phyloP scores from a whole-genome alignment of 495 filamentous ascomycete genomes.

The Jackrogersella multiformis region DNA sequence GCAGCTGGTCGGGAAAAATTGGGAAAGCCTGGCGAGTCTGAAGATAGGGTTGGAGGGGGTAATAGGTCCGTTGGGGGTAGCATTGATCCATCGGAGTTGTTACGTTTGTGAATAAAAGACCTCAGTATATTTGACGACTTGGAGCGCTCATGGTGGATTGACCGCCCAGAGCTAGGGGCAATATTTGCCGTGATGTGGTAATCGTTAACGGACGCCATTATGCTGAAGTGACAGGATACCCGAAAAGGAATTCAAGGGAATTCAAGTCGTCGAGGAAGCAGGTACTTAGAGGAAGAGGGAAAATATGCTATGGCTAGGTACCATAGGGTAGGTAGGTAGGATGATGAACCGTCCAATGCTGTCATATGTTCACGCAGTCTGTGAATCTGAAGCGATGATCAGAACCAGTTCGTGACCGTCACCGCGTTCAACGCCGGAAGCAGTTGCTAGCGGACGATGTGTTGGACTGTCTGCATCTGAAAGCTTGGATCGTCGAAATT shows the following conservation, averaged over 20 bases:
- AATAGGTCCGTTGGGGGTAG: slow-evolving; percentile 49
- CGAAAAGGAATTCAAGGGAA: not conserved
- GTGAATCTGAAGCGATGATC: slow-evolving; percentile 19
- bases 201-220: slow-evolving; percentile 42
- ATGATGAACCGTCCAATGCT: slow-evolving; percentile 14
- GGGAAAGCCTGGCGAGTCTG: slow-evolving; percentile 26
- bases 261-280: not conserved
- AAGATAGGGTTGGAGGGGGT: slow-evolving; percentile 38
- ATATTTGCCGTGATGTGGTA: slow-evolving; percentile 35
- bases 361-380: not conserved
- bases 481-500: not conserved
- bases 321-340: too few species aligned
- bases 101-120: slow-evolving; percentile 64
- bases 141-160: slow-evolving; percentile 53
- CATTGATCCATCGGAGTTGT: slow-evolving; percentile 56
- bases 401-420: not conserved
- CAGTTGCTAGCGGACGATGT: slow-evolving; percentile 15
- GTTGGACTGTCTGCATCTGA: slow-evolving; percentile 30
- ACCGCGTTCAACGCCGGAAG: slow-evolving; percentile 5
- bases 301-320: slow-evolving; percentile 15
- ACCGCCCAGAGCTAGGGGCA: slow-evolving; percentile 23
- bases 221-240: not conserved
- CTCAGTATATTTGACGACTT: slow-evolving; percentile 69
- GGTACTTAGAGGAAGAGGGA: slow-evolving; percentile 4
- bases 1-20: slow-evolving; percentile 50